A percentile compares a stretch with the other conserved stretches of the same genome.
Evolutionary conservation across 139 green algal genomes (phyloP).

Genomic region (Chara braunii): DNA sequence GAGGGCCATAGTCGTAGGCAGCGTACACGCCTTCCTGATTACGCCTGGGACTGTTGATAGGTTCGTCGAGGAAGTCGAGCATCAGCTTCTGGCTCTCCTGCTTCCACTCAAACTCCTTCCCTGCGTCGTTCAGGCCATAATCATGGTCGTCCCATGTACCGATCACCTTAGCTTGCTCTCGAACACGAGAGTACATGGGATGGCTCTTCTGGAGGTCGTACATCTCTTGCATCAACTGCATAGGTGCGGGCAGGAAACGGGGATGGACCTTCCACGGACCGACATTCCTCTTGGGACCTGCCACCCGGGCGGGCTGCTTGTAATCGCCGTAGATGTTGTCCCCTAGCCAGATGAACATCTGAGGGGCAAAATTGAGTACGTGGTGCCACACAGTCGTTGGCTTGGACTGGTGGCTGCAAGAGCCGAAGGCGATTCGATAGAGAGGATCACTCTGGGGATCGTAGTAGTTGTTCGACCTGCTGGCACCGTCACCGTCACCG

Average conservation of each 20-base stretch:
- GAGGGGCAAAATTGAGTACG: neutral
- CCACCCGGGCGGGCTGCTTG: constrained; percentile 2
- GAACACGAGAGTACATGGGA: constrained; percentile 7
- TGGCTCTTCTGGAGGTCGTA: neutral
- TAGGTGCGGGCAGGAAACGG: constrained; percentile 5
- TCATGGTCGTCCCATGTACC: constrained; percentile 50
- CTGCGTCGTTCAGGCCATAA: constrained; percentile 42
- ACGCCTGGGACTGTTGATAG: constrained; percentile 37
- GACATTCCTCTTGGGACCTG: constrained; percentile 10
- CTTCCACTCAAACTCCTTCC: constrained; percentile 34
- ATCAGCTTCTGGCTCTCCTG: constrained; percentile 41
- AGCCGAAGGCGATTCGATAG: constrained; percentile 24
- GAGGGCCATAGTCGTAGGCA: constrained; percentile 35
- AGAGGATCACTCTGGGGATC: neutral
- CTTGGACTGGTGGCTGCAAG: constrained; percentile 26
- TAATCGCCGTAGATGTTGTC: constrained; percentile 44
- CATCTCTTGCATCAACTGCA: neutral
- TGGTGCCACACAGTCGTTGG: constrained; percentile 30
- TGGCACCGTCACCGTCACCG: too few relatives aligned
- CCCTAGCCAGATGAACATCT: constrained; percentile 42
- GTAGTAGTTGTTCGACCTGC: too few relatives aligned
- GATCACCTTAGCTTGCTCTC: constrained; percentile 7
- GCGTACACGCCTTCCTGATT: constrained; percentile 39
- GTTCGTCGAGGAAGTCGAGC: constrained; percentile 45
- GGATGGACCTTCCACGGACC: neutral